phyloP scores from a whole-genome alignment of 352 stramenopile species.

The Phytophthora colocasiae region DNA sequence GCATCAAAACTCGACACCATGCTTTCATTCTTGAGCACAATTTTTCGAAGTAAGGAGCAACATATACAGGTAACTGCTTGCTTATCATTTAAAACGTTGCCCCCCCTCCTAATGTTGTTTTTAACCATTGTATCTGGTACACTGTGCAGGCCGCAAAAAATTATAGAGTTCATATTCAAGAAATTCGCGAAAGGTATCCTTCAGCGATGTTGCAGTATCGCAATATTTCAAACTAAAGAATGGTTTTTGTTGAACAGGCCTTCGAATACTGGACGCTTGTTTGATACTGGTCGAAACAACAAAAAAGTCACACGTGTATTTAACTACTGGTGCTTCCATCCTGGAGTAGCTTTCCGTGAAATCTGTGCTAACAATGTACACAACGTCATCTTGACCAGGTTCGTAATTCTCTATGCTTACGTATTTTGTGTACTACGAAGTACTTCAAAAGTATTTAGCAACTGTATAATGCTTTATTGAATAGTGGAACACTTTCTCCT shows the following conservation, averaged over 20 bases:
- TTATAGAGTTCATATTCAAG: conserved; percentile 92
- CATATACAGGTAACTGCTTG: conserved; percentile 55
- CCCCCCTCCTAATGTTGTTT: background rate
- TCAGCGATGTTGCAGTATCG: conserved; percentile 12
- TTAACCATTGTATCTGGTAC: conserved; percentile 9
- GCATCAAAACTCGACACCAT: conserved; percentile 84
- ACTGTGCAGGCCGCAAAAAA: conserved; percentile 63
- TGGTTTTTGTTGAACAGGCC: conserved; percentile 28
- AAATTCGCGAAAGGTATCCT: conserved; percentile 78
- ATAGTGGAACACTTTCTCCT: conserved; percentile 97
- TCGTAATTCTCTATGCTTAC: conserved; percentile 1
- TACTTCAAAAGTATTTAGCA: background rate
- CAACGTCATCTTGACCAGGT: conserved; percentile 90
- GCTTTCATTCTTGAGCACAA: conserved; percentile 86
- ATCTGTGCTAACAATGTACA: conserved; percentile 93
- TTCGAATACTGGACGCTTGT: conserved; percentile 50
- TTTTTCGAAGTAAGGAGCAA: conserved; percentile 87
- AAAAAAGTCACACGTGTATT: conserved; percentile 88
- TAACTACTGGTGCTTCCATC: conserved; percentile 99
- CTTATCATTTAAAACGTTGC: background rate
- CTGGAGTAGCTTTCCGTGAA: conserved; percentile 96
- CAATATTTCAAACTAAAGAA: conserved; percentile 1
- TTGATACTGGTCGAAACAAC: conserved; percentile 59
- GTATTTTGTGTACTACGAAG: background rate
- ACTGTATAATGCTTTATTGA: conserved; percentile 4